Evolutionary conservation across 768 basidiomycete genomes (phyloP), one percentile per base, ranked within the genome.

Genomic region (Russula dissimulans): DNA sequence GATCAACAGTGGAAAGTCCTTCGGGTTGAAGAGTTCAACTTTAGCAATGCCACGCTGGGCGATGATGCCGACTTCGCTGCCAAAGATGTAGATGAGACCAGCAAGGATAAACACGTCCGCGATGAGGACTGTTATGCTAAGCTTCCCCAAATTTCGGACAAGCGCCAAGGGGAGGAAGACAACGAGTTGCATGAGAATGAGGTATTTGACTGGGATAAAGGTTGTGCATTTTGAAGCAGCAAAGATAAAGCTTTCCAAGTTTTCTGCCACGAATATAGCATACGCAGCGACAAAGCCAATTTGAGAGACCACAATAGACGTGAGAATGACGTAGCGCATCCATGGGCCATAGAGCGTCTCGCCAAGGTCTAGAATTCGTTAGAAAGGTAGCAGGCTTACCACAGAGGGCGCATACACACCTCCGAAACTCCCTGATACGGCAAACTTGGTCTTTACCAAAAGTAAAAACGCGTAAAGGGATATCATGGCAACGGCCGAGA

Each of bases 21-120:
- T 86, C 4, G 84, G 71, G 72, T 99, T 99, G 77, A 98, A 98
- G 71, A 92, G 65, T 67, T 83, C 79, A 41, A 97, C 80, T 56
- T 92, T 80, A 14, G 90, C 89, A 17, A 90, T 73, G 5, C 97
- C 97, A 10, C 78, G 71, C 3, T 79, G 68, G 1, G 77, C 78
- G 62, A 99, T 80, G 39, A 91, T 76, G 1, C 75, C 73, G 52
- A 89, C 74, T 71, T 99, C 97, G 70, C 86, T 90, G n/a, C 85
- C 78, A 62, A 91, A 93, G 65, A 94, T 91, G 70, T 94, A 94
- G 46, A 92, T 62, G 48, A 91, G 69, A 1, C 97, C 97, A 39
- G 87, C 82, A 17, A 99, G 77, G 70, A 99, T 98, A 77, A 98
- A 98, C 1, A 76, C 93, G 70, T 99, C 97, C 2, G 97, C 97